Conservation (phyloP, 495 filamentous ascomycete species). For the Aspergillus olivimuriae region DNA sequence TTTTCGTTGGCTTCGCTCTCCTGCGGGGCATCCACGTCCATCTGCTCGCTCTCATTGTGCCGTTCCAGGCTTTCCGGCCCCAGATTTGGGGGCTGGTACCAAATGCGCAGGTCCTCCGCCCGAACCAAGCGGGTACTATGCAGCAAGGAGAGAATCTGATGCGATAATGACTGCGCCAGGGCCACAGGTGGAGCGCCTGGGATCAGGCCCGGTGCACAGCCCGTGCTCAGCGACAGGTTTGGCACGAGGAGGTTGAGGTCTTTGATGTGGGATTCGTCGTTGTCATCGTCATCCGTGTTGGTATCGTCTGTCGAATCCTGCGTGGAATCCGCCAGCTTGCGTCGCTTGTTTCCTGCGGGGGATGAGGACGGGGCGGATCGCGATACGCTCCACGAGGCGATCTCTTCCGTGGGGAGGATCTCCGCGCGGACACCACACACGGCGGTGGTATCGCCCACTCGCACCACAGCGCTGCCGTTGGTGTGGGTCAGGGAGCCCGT, state of each 20-base stretch:
- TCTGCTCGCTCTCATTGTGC: conserved; percentile 38
- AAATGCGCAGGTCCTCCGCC: conserved; percentile 59
- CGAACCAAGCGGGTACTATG: conserved; percentile 59
- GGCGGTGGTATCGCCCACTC: conserved; percentile 81
- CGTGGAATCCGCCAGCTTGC: conserved; percentile 18
- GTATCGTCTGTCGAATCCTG: conserved; percentile 15
- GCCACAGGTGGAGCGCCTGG: conserved; percentile 75
- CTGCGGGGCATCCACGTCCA: conserved; percentile 32
- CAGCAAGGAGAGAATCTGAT: conserved; percentile 68
- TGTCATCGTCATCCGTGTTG: conserved; percentile 18
- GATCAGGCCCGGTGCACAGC: conserved; percentile 77
- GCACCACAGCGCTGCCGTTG: conserved; percentile 80
- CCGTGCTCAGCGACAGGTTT: conserved; percentile 84
- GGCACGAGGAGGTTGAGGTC: conserved; percentile 75
- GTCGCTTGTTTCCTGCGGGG: conserved; percentile 23
- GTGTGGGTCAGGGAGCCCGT: conserved; percentile 77
- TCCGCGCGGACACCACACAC: conserved; percentile 89
- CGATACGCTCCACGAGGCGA: conserved; percentile 55
- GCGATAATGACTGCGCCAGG: conserved; percentile 75
- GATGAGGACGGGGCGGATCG: conserved; percentile 20
- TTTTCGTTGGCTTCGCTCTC: conserved; percentile 18
- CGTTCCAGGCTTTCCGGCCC: conserved; percentile 23
- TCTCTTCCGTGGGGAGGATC: conserved; percentile 63
- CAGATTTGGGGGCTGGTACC: conserved; percentile 49
- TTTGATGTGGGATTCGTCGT: conserved; percentile 50